Evolutionary conservation across 257 asterid genomes (phyloP), one percentile per base, ranked within the genome.

Genomic region (Ehretia macrophylla): DNA sequence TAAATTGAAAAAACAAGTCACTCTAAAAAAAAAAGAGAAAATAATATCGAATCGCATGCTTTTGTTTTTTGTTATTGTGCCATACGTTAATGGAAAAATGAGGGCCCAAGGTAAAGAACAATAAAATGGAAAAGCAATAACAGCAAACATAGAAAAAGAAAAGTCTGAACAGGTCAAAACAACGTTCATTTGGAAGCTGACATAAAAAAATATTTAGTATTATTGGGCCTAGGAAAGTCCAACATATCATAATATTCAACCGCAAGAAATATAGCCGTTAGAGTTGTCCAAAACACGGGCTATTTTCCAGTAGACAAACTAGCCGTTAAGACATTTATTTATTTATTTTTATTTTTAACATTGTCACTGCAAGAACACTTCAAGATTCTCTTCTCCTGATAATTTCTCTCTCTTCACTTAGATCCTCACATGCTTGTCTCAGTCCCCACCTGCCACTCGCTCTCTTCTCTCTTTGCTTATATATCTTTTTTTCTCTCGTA

Each of bases 271-370:
- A 42, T 42, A 42, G 47, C 47, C 47, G 47, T 42, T 42, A 10
- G 47, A 11, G 12, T 14, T 3, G 16, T 42, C 16, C 8, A 3
- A 27, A 27, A 27, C 35, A 27, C 35, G 35, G 35, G 35, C 35
- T 27, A 27, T 27, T 42, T 42, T 14, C 47, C 47, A 42, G 12
- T 4, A 10, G 47, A 42, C 16, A 42, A 42, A 42, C 47, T 42
- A 42, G 47, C 47, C 47, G 47, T 42, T 42, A 42, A 42, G 47
- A 42, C 47, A 42, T 42, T n/a, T n/a, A n/a, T n/a, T n/a, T n/a
- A n/a, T n/a, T n/a, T n/a, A n/a, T n/a, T n/a, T n/a, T n/a, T n/a
- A n/a, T n/a, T n/a, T n/a, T n/a, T n/a, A n/a, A 42, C 47, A 14
- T 42, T 42, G 4, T 11, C 47, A 42, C 47, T 2, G 3, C 12